Conservation (phyloP, 495 filamentous ascomycete genomes). For the Tuber melanosporum region DNA sequence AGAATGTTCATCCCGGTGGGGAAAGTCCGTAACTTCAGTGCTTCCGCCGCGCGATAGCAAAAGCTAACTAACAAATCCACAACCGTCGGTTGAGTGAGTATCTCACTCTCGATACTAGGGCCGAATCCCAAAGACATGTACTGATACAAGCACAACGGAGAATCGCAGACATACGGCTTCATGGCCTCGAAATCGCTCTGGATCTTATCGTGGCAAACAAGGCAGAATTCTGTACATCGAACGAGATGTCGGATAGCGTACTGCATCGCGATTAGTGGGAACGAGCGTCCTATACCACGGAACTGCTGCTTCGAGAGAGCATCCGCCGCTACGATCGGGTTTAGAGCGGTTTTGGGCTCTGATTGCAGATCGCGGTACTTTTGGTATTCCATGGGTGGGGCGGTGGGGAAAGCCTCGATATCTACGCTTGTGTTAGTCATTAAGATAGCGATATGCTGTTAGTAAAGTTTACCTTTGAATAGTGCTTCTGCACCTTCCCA, state of each 20-base stretch:
- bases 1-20: slow-evolving; percentile 62
- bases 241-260: slow-evolving; percentile 74
- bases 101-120: slow-evolving; percentile 76
- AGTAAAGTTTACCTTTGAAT: slow-evolving; percentile 45
- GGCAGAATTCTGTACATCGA: slow-evolving; percentile 78
- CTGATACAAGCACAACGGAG: slow-evolving; percentile 76
- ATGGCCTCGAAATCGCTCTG: slow-evolving; percentile 72
- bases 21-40: slow-evolving; percentile 52
- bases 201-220: slow-evolving; percentile 73
- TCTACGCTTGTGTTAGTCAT: not conserved
- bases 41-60: slow-evolving; percentile 59
- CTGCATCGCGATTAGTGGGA: slow-evolving; percentile 73
- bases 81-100: slow-evolving; percentile 70
- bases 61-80: slow-evolving; percentile 82
- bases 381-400: not conserved
- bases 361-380: not conserved
- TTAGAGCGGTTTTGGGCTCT: slow-evolving; percentile 34
- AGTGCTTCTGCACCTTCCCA: slow-evolving; percentile 65
- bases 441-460: not conserved
- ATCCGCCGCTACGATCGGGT: slow-evolving; percentile 47
- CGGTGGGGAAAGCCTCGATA: not conserved
- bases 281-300: slow-evolving; percentile 45
- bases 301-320: slow-evolving; percentile 46
- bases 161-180: slow-evolving; percentile 83
- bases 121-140: slow-evolving; percentile 87